A percentile compares a stretch with the other conserved stretches of the same genome.
These are phyloP conservation scores for Colletotrichum trifolii DNA, from an alignment of 2,329 filamentous ascomycete genomes.

Conservation along the genomic window DNA sequence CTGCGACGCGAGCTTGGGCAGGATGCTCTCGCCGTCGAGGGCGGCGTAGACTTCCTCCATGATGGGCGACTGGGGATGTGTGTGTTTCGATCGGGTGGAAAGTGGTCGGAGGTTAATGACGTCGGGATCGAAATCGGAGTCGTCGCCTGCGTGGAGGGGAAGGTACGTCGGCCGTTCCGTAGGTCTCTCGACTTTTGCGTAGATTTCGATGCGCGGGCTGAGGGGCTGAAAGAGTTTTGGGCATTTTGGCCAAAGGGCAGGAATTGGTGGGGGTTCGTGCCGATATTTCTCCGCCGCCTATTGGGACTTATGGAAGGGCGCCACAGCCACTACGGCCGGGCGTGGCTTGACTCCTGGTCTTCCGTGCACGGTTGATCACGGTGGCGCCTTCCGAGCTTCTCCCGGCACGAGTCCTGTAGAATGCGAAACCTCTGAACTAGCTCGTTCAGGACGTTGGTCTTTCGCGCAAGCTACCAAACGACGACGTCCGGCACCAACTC, in stretches of 20 bases:
- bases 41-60: constrained; percentile 39
- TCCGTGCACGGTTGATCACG: neutral
- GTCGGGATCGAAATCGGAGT: constrained; percentile 25
- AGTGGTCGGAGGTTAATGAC: constrained; percentile 43
- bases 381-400: constrained; percentile 25
- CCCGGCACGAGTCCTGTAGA: constrained; percentile 33
- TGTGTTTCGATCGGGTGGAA: neutral
- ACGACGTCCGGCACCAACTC: neutral
- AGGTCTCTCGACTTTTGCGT: constrained; percentile 28
- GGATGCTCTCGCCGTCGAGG: constrained; percentile 61
- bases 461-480: neutral
- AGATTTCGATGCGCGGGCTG: constrained; percentile 24
- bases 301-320: neutral
- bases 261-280: constrained; percentile 38
- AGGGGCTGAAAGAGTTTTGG: constrained; percentile 39
- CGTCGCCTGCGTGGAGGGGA: constrained; percentile 15
- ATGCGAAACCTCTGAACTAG: constrained; percentile 27
- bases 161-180: constrained; percentile 19
- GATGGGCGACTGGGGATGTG: constrained; percentile 26
- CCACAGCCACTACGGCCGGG: too few relatives aligned
- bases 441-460: too few relatives aligned
- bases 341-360: too few relatives aligned
- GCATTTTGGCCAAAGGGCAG: constrained; percentile 37
- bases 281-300: constrained; percentile 36
- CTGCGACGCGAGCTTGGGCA: constrained; percentile 89